phyloP scores from a whole-genome alignment of 1,284 basidiomycete genomes.

The Singerocomus inundabilis region DNA sequence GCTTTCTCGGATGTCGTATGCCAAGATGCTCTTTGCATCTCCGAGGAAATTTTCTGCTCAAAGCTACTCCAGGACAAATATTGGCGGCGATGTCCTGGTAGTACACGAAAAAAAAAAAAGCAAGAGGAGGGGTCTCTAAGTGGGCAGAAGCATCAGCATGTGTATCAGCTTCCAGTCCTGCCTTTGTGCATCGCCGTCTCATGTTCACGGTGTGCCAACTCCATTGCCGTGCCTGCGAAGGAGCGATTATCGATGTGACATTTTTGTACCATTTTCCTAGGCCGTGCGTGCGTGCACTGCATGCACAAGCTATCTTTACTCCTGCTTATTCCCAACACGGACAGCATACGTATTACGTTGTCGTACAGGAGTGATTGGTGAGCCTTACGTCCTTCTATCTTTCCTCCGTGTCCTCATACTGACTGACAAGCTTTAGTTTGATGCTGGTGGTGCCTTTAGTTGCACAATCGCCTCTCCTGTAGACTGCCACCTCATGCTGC shows the following conservation, averaged over 20 bases:
- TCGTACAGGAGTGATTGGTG: constrained; percentile 12
- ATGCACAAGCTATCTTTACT: constrained; percentile 26
- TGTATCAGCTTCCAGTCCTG: constrained; percentile 30
- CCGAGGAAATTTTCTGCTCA: constrained; percentile 19
- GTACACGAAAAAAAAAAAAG: constrained; percentile 17
- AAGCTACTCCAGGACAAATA: neutral
- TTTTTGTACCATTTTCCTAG: constrained; percentile 13
- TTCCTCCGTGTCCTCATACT: constrained; percentile 1
- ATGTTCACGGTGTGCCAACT: constrained; percentile 8
- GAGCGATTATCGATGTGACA: constrained; percentile 16
- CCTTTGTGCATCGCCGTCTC: constrained; percentile 24
- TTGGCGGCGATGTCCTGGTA: constrained; percentile 12
- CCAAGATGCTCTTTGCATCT: constrained; percentile 16
- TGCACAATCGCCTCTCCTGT: constrained; percentile 1
- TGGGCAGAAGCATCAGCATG: constrained; percentile 31
- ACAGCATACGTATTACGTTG: constrained; percentile 24
- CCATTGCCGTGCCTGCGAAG: constrained; percentile 15
- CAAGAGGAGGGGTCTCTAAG: constrained; percentile 31
- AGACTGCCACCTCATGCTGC: constrained; percentile 12
- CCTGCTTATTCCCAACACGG: constrained; percentile 18
- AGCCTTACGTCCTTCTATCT: constrained; percentile 16
- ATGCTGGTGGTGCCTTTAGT: constrained; percentile 4
- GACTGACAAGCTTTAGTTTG: constrained; percentile 23
- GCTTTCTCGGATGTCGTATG: neutral
- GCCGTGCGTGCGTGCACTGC: constrained; percentile 20